Conservation (phyloP, 2,329 filamentous ascomycete species). For the Microascus cirrosus region DNA sequence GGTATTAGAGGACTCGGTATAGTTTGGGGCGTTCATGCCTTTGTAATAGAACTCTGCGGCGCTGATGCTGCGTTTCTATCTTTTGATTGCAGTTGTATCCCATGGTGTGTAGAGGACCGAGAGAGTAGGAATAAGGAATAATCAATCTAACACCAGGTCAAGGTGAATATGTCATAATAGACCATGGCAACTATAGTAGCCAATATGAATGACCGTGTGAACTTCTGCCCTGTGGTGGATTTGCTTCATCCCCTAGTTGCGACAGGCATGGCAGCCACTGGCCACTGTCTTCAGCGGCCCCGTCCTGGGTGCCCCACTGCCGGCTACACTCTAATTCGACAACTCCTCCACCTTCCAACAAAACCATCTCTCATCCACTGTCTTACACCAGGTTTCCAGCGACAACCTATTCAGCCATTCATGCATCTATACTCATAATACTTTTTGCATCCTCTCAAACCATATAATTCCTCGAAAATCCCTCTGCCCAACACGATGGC, state of each 20-base stretch:
- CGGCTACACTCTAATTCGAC: neutral
- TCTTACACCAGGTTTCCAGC: neutral
- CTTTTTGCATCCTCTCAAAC: neutral
- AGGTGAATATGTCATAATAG: no score
- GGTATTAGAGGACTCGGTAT: neutral
- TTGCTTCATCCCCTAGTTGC: no score
- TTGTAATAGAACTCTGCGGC: neutral
- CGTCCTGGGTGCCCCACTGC: no score
- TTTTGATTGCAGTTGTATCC: neutral
- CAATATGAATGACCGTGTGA: no score
- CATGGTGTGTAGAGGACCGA: neutral
- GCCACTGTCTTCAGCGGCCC: no score
- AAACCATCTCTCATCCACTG: neutral
- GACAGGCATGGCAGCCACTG: no score
- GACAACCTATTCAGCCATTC: neutral
- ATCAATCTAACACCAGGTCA: no score
- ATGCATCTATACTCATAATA: neutral
- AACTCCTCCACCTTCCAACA: neutral
- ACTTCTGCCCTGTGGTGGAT: no score
- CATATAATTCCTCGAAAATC: neutral
- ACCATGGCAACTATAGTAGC: no score
- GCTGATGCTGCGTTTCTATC: neutral
- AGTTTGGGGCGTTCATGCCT: slow-evolving; percentile 4
- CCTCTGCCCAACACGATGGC: neutral
- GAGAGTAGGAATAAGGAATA: neutral